Base-by-base conservation (phyloP, 2,329 filamentous ascomycete species). In the Penicillium sp. region DNA sequence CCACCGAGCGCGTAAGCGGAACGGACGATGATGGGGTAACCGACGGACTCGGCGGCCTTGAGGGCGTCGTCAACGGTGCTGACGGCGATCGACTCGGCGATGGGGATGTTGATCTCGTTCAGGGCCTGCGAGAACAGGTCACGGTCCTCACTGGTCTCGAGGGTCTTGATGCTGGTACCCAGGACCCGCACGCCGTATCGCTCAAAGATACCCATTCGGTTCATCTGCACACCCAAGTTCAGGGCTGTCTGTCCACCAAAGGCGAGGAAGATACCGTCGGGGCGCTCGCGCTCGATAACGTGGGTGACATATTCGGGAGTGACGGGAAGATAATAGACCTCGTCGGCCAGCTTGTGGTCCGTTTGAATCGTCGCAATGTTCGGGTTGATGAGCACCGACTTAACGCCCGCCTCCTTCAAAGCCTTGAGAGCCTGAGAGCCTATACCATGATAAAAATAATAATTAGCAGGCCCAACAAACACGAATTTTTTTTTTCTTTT, bases 341-440 rank as follows among this genome's bases (percentile, higher is more conserved):
- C 90, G 67, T 97, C 91, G 65, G 90, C 90, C 67, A 97, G 86
- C 64, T 86, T 85, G 78, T 97, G 91, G 70, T 94, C 90, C 61
- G 91, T 97, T 75, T 97, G 91, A 66, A 97, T 97, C 49, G 93
- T 97, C 51, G 91, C 91, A 69, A 97, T 97, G 71, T 97, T 97
- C 63, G 91, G 91, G 74, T 97, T 97, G 70, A 97, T 90, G 56
- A 97, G 83, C 47, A 97, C 87, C 8, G 91, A 95, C 59, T 84
- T 75, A 51, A 97, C 88, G 52, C 89, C 89, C 55, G 90, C 91
- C 75, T 97, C 91, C 74, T 95, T 97, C 53, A 98, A 79, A 35
- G 93, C 93, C 75, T 97, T 97, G 54, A 98, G 79, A 46, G 93
- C 93, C 77, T 97, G 93, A 5, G 91, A 90, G 56, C 93, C 90